A percentile compares a stretch with the other conserved stretches of the same genome.
phyloP scores from a whole-genome alignment of 441 rosid genomes.

The Metrosideros polymorpha region DNA sequence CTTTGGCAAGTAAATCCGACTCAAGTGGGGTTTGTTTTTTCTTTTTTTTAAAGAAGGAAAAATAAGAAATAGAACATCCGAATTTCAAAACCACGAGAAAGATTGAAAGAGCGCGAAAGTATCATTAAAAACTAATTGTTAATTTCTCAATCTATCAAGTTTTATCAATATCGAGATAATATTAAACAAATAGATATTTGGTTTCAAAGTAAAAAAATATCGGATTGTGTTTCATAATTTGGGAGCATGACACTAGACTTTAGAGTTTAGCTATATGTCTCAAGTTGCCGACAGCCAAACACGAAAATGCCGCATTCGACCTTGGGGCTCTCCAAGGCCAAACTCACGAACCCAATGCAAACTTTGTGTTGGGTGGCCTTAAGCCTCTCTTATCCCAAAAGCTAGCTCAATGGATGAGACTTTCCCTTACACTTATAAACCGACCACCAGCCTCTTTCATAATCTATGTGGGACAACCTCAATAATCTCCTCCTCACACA shows the following conservation, averaged over 20 bases:
- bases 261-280: neutral
- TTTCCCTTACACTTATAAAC: no score
- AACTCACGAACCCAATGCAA: neutral
- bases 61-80: neutral
- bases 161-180: neutral
- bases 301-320: no score
- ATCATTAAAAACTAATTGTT: neutral
- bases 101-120: neutral
- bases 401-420: no score
- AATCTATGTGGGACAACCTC: no score
- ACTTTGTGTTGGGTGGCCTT: no score
- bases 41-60: no score
- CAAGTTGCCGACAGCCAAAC: neutral
- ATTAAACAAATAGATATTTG: neutral
- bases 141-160: neutral
- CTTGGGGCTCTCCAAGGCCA: neutral
- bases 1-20: no score
- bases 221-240: neutral
- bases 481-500: no score
- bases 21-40: no score
- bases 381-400: no score
- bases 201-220: neutral
- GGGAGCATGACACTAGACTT: neutral
- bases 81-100: neutral
- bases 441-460: no score